Evolutionary conservation across 495 filamentous ascomycete species (phyloP), one percentile per base, ranked within the genome.

Genomic region (Neurospora pannonica): DNA sequence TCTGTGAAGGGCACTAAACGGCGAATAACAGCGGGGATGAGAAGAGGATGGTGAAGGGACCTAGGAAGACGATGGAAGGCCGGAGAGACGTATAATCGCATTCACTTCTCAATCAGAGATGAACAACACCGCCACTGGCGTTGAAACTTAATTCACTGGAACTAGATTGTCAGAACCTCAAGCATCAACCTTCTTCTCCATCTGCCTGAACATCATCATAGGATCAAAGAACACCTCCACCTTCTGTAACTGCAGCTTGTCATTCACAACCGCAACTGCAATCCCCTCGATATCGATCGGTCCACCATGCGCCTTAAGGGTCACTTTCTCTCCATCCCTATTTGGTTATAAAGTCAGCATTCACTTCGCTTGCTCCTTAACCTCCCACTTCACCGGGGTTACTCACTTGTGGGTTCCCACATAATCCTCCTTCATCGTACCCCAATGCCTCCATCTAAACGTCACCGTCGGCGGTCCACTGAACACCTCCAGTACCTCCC

Each of bases 401-500:
- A 78, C 85, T 72, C 76, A 90, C 89, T 87, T 82, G 73, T 92
- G 90, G 43, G 84, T 82, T 38, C 89, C 89, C 1, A 87, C 84
- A 80, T 91, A 92, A 79, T 91, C 90, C 75, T 86, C 86, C 80
- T 86, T 87, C 86, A 92, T 90, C 13, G 79, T 78, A 3, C 89
- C 89, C 90, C 90, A 91, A 76, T 92, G 90, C 38, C 90, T 78
- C 89, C 90, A 91, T 71, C 84, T 84, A 77, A 91, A 90, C 1
- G 85, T 80, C 5, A 92, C 90, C 71, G 80, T 79, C 28, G 90
- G 89, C 48, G 88, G 89, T 1, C 87, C 89, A 54, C 85, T 85
- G 76, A 89, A 90, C 3, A 92, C 89, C 81, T 91, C 90, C 17
- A 88, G 79, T 28, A 91, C 89, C 83, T 92, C 90, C 89, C 89